These are phyloP conservation scores for Fusarium nygamai DNA, from an alignment of 2,329 filamentous ascomycete genomes.

Conservation along the genomic window DNA sequence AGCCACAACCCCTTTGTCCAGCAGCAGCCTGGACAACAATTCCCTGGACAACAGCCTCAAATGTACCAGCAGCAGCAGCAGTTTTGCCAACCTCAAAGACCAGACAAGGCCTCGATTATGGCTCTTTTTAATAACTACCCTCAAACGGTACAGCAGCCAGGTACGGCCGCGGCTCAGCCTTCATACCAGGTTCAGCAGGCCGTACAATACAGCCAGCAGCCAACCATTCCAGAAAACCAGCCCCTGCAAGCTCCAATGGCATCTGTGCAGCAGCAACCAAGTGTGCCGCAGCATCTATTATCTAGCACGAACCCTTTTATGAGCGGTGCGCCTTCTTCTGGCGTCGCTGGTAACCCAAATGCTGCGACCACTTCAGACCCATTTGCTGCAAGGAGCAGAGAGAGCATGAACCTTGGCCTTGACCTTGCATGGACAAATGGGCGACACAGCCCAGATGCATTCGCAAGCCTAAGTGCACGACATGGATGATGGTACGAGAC, in stretches of 20 bases:
- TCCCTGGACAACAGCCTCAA: conserved; percentile 30
- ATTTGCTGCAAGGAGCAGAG: conserved; percentile 64
- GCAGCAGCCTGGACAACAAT: conserved; percentile 34
- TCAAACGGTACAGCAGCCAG: conserved; percentile 56
- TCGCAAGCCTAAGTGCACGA: conserved; percentile 76
- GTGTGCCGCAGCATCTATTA: conserved; percentile 48
- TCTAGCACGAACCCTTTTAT: conserved; percentile 69
- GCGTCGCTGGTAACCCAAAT: conserved; percentile 34
- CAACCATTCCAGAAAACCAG: conserved; percentile 46
- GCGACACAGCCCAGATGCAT: conserved; percentile 81
- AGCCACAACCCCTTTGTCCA: conserved; percentile 44
- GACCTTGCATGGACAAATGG: conserved; percentile 74
- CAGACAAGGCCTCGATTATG: conserved; percentile 79
- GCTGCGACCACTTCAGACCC: conserved; percentile 53
- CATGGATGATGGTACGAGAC: conserved; percentile 54
- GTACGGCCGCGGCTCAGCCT: conserved; percentile 43
- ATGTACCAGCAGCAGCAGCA: conserved; percentile 46
- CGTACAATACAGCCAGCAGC: conserved; percentile 35
- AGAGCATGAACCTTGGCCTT: conserved; percentile 75
- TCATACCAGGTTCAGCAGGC: conserved; percentile 9
- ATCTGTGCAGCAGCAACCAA: conserved; percentile 38
- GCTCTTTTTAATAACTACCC: conserved; percentile 76
- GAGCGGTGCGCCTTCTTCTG: conserved; percentile 44
- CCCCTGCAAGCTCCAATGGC: conserved; percentile 40
- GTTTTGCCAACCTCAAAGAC: conserved; percentile 57